Conservation (phyloP, 805 yeast genomes). For the Saccharomycopsis synnaedendra region DNA sequence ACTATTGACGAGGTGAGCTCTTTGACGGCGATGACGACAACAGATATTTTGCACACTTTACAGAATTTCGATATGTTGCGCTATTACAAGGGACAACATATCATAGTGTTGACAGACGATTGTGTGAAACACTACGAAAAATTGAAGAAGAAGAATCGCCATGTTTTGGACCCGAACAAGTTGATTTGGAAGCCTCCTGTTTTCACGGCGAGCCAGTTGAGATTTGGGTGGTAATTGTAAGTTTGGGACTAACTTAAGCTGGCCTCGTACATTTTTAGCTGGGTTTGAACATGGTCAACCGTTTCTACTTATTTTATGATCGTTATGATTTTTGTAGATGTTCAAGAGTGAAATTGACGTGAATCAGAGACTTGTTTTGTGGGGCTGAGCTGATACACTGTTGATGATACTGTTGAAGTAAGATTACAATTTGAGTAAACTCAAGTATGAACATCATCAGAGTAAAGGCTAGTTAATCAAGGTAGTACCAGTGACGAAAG, state of each 20-base stretch:
- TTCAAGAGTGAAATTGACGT: too few relatives aligned
- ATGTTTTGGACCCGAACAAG: slow-evolving; percentile 59
- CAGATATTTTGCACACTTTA: slow-evolving; percentile 87
- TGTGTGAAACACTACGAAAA: slow-evolving; percentile 68
- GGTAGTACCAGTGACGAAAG: too few relatives aligned
- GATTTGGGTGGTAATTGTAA: slow-evolving; percentile 76
- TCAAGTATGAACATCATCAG: too few relatives aligned
- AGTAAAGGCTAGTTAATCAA: too few relatives aligned
- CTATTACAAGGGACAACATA: slow-evolving; percentile 93
- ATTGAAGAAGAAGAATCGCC: slow-evolving; percentile 54
- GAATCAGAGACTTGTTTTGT: too few relatives aligned
- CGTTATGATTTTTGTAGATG: too few relatives aligned
- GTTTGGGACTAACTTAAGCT: background rate
- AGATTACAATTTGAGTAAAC: too few relatives aligned
- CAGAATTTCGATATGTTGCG: slow-evolving; percentile 83
- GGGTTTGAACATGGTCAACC: too few relatives aligned
- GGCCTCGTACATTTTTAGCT: too few relatives aligned
- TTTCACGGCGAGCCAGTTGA: slow-evolving; percentile 83
- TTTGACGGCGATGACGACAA: slow-evolving; percentile 88
- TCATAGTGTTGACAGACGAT: slow-evolving; percentile 75
- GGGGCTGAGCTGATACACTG: too few relatives aligned
- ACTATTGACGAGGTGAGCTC: slow-evolving; percentile 87
- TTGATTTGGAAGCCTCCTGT: slow-evolving; percentile 92
- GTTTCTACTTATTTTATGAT: too few relatives aligned
- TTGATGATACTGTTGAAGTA: too few relatives aligned